These are phyloP conservation scores for Hyphopichia fennica DNA, from an alignment of 1,139 yeast species.

Conservation along the genomic window DNA sequence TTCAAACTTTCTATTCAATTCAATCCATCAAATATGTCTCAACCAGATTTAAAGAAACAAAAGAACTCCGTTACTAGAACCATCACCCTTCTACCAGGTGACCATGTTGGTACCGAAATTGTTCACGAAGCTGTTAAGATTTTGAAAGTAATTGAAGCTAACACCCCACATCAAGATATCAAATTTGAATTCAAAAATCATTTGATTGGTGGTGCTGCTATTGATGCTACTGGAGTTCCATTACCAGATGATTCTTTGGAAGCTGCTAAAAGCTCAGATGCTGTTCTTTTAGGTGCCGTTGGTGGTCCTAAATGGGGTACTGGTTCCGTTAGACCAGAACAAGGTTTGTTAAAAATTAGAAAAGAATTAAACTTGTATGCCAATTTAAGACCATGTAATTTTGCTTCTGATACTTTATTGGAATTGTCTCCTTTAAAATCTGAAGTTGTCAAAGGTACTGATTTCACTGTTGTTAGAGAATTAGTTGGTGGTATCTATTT, in stretches of 20 bases:
- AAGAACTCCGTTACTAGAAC: conserved; percentile 45
- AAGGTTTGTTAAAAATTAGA: conserved; percentile 89
- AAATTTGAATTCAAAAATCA: conserved; percentile 78
- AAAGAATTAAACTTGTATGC: conserved; percentile 94
- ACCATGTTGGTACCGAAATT: conserved; percentile 93
- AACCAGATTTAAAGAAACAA: conserved; percentile 11
- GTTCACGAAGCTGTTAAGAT: conserved; percentile 91
- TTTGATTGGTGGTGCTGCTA: conserved; percentile 96
- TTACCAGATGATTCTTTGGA: conserved; percentile 83
- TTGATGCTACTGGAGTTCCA: conserved; percentile 93
- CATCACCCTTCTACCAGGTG: conserved; percentile 90
- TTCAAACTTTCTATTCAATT: background rate
- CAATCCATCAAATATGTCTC: conserved; percentile 8
- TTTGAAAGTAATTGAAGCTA: conserved; percentile 69
- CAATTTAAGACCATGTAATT: conserved; percentile 93
- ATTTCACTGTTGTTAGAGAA: conserved; percentile 91
- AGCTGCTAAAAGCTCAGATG: conserved; percentile 88
- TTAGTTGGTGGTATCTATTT: conserved; percentile 97
- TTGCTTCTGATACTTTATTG: conserved; percentile 81
- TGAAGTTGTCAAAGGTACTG: conserved; percentile 84
- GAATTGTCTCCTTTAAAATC: conserved; percentile 86
- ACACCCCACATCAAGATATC: conserved; percentile 52
- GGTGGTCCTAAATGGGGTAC: conserved; percentile 99
- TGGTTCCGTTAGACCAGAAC: conserved; percentile 93
- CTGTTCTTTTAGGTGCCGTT: conserved; percentile 93